phyloP scores from a whole-genome alignment of 2,329 filamentous ascomycete genomes.

The Stachybotrys chlorohalonatus region DNA sequence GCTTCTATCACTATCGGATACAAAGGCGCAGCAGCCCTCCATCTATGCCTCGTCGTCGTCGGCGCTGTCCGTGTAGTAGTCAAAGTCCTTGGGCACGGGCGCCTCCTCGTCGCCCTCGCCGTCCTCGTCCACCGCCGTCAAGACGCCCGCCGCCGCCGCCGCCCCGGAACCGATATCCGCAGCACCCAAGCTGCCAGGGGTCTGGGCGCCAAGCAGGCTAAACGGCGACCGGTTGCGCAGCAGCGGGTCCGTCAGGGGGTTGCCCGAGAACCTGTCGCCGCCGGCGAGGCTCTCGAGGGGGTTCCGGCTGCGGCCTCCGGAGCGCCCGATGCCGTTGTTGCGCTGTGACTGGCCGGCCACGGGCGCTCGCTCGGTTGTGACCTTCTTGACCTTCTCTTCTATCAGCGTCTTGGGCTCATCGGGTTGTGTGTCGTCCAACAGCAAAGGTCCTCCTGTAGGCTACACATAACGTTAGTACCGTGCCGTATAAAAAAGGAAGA shows the following conservation, averaged over 20 bases:
- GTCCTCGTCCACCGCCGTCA: slow-evolving; percentile 84
- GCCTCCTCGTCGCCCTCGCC: slow-evolving; percentile 67
- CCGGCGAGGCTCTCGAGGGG: slow-evolving; percentile 24
- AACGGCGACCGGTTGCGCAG: slow-evolving; percentile 27
- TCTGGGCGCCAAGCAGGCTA: slow-evolving; percentile 12
- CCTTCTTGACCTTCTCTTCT: slow-evolving; percentile 88
- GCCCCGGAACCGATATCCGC: slow-evolving; percentile 35
- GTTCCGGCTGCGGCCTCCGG: slow-evolving; percentile 21
- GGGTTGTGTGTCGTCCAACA: slow-evolving; percentile 79
- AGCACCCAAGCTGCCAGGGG: too few species aligned
- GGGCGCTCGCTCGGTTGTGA: slow-evolving; percentile 52
- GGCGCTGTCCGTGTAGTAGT: slow-evolving; percentile 65
- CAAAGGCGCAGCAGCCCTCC: neutral
- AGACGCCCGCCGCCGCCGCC: slow-evolving; percentile 65
- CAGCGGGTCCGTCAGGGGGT: slow-evolving; percentile 31
- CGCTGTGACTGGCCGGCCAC: slow-evolving; percentile 34
- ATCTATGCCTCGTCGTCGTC: slow-evolving; percentile 23
- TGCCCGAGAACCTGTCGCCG: slow-evolving; percentile 10
- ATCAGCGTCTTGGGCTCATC: slow-evolving; percentile 71
- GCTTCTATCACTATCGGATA: too few species aligned
- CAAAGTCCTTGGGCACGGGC: slow-evolving; percentile 60
- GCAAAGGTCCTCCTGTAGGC: slow-evolving; percentile 87
- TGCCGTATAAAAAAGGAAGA: neutral
- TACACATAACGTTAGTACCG: slow-evolving; percentile 27
- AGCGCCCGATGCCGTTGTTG: slow-evolving; percentile 17